Percentiles rank a stretch among this genome's conserved stretches.
Conservation (phyloP, 805 yeast genomes). For the Cyberlindnera americana region DNA sequence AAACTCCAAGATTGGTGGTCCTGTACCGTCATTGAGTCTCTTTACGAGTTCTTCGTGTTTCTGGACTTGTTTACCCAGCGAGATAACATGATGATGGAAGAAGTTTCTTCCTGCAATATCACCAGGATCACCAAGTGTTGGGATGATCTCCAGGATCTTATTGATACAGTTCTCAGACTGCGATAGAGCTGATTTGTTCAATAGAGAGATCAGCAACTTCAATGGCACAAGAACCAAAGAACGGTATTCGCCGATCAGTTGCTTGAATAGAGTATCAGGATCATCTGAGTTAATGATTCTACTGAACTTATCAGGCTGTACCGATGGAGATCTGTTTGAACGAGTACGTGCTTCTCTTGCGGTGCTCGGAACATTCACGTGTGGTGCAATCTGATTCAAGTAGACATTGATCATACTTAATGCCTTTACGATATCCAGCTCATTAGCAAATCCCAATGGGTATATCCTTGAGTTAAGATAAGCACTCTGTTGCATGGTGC, state of each 20-base stretch:
- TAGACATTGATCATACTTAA: slow-evolving; percentile 50
- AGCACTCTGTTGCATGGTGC: slow-evolving; percentile 52
- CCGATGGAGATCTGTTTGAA: slow-evolving; percentile 14
- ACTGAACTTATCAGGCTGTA: slow-evolving; percentile 22
- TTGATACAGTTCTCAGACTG: slow-evolving; percentile 57
- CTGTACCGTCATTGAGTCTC: slow-evolving; percentile 4
- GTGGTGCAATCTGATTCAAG: slow-evolving; percentile 50
- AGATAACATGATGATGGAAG: slow-evolving; percentile 78
- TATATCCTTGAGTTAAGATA: slow-evolving; percentile 64
- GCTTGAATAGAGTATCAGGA: slow-evolving; percentile 38
- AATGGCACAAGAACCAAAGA: slow-evolving; percentile 49
- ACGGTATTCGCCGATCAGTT: slow-evolving; percentile 41
- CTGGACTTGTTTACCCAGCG: slow-evolving; percentile 63
- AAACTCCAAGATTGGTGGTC: slow-evolving; percentile 11
- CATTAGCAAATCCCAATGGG: slow-evolving; percentile 77
- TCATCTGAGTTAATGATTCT: slow-evolving; percentile 40
- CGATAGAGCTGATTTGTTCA: slow-evolving; percentile 62
- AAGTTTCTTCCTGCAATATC: slow-evolving; percentile 83
- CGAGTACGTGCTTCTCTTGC: background rate
- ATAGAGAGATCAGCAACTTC: slow-evolving; percentile 53
- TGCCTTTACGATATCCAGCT: slow-evolving; percentile 49
- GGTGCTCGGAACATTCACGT: slow-evolving; percentile 15
- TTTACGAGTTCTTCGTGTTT: slow-evolving; percentile 9
- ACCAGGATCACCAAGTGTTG: slow-evolving; percentile 54
- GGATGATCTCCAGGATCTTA: slow-evolving; percentile 46